Conservation (phyloP, 345 rosid species). For the Acer yangbiense region DNA sequence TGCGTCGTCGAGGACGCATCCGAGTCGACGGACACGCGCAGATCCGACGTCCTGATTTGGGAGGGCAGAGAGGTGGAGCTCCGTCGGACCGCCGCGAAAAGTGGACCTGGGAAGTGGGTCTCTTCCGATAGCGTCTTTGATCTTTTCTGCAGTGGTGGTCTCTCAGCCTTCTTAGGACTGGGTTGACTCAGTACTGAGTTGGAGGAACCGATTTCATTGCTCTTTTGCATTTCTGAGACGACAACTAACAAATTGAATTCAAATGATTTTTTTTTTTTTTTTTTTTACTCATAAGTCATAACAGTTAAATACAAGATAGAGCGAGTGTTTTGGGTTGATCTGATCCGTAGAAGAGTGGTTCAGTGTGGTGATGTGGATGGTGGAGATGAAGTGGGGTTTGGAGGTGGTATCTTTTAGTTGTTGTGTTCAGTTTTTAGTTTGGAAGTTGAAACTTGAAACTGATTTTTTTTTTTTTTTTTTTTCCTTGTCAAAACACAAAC, state of each 20-base stretch:
- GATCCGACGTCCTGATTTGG: slow-evolving; percentile 30
- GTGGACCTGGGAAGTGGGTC: slow-evolving; percentile 58
- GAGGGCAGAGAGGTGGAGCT: slow-evolving; percentile 31
- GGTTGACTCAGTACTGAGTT: neutral
- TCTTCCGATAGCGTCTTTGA: slow-evolving; percentile 41
- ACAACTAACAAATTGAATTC: neutral
- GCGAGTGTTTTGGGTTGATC: slow-evolving; percentile 16
- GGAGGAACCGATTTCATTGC: slow-evolving; percentile 9
- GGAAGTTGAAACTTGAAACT: neutral
- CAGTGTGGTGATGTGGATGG: slow-evolving; percentile 16
- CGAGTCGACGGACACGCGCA: slow-evolving; percentile 34
- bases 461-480: neutral
- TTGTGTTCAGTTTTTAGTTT: slow-evolving; percentile 5
- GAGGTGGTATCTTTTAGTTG: neutral
- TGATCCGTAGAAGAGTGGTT: slow-evolving; percentile 9
- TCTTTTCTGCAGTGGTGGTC: slow-evolving; percentile 58
- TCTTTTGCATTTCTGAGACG: neutral
- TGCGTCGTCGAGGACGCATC: slow-evolving; percentile 11
- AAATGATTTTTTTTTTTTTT: neutral
- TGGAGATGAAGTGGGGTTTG: neutral
- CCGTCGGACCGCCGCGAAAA: slow-evolving; percentile 60
- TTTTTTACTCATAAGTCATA: neutral
- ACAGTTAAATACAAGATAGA: neutral
- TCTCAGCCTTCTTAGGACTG: slow-evolving; percentile 35
- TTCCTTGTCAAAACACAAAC: no score